Evolutionary conservation across 2,329 filamentous ascomycete genomes (phyloP).

Genomic region (Daldinia sp.): DNA sequence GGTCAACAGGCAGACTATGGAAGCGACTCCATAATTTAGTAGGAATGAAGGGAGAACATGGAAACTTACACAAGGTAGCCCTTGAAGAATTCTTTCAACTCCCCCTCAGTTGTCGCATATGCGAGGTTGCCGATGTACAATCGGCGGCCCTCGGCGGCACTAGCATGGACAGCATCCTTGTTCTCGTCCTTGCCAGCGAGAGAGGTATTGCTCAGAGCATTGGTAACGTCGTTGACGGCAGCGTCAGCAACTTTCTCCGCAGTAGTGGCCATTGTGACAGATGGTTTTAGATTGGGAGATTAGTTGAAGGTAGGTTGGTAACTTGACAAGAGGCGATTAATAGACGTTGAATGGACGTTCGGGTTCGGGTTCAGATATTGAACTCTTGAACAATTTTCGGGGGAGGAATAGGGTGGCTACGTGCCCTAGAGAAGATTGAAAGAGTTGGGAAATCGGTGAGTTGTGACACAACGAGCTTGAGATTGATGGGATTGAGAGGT

Average conservation of each 20-base stretch:
- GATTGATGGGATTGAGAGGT: conserved; percentile 54
- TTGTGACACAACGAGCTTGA: conserved; percentile 49
- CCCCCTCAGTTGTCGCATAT: conserved; percentile 99
- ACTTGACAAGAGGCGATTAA: conserved; percentile 43
- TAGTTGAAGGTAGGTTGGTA: conserved; percentile 47
- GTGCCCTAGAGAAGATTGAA: conserved; percentile 77
- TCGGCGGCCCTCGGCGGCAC: conserved; percentile 97
- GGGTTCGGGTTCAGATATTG: conserved; percentile 55
- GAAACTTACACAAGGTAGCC: conserved; percentile 94
- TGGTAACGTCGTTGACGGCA: conserved; percentile 79
- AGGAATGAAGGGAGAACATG: neutral
- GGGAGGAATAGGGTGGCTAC: conserved; percentile 80
- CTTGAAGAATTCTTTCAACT: conserved; percentile 99
- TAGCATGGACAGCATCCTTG: conserved; percentile 90
- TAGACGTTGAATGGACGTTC: conserved; percentile 48
- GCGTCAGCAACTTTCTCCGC: conserved; percentile 72
- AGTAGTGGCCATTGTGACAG: conserved; percentile 82
- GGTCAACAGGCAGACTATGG: neutral
- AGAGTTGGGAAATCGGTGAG: conserved; percentile 50
- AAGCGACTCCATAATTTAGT: neutral
- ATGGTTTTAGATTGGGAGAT: conserved; percentile 53
- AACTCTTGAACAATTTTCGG: conserved; percentile 79
- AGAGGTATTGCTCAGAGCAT: conserved; percentile 75
- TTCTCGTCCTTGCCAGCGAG: conserved; percentile 68
- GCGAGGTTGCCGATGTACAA: conserved; percentile 99